Evolutionary conservation across 768 basidiomycete species (phyloP).

Genomic region (Goffeauzyma gilvescens): DNA sequence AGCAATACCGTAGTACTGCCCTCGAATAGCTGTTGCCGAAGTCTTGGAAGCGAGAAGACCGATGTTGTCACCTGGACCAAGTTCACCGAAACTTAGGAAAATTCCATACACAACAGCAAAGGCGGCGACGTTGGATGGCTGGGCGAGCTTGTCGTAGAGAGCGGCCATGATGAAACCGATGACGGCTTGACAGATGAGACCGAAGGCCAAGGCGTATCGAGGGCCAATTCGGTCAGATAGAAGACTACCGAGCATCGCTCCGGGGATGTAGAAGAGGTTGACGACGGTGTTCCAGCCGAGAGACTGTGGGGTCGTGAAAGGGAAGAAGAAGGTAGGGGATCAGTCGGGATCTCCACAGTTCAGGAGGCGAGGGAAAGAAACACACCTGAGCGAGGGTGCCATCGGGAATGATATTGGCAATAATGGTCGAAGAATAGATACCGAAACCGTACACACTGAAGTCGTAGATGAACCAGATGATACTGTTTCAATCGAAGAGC

Average conservation of each 20-base stretch:
- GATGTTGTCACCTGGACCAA: slow-evolving; percentile 65
- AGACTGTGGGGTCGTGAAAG: no score
- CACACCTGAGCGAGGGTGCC: slow-evolving; percentile 36
- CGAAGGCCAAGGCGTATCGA: slow-evolving; percentile 39
- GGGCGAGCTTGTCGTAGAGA: slow-evolving; percentile 39
- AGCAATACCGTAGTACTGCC: slow-evolving; percentile 54
- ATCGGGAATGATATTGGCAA: slow-evolving; percentile 44
- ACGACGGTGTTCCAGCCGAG: slow-evolving; percentile 75
- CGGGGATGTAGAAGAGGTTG: slow-evolving; percentile 45
- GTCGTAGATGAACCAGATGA: slow-evolving; percentile 44
- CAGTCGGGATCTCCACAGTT: no score
- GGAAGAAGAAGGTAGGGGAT: no score
- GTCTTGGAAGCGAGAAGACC: slow-evolving; percentile 66
- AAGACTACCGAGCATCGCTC: slow-evolving; percentile 30
- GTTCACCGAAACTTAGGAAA: slow-evolving; percentile 73
- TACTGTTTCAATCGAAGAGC: neutral
- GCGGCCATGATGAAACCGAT: slow-evolving; percentile 74
- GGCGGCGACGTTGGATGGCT: slow-evolving; percentile 32
- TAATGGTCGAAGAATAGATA: slow-evolving; percentile 59
- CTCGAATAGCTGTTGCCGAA: slow-evolving; percentile 44
- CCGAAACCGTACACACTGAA: slow-evolving; percentile 39
- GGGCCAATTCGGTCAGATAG: slow-evolving; percentile 57
- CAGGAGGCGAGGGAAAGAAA: no score
- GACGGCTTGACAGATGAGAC: slow-evolving; percentile 31
- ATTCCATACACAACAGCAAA: slow-evolving; percentile 62